Evolutionary conservation across 2,329 filamentous ascomycete species (phyloP).

Genomic region (Pseudogymnoascus sp.): DNA sequence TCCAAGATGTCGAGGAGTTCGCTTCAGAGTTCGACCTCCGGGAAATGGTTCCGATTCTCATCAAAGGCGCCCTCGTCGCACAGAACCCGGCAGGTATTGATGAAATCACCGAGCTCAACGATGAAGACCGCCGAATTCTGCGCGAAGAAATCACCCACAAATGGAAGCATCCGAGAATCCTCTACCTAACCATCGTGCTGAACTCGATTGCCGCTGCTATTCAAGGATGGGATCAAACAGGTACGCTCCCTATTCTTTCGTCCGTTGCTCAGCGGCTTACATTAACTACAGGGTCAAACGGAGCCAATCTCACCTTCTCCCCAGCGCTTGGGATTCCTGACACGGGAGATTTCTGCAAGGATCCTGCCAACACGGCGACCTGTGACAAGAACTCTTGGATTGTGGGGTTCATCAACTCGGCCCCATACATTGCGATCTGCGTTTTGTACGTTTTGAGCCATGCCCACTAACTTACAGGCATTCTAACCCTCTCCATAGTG

Average conservation of each 20-base stretch:
- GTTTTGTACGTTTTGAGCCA: slow-evolving; percentile 25
- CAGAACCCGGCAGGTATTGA: slow-evolving; percentile 21
- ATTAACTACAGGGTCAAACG: slow-evolving; percentile 39
- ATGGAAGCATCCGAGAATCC: slow-evolving; percentile 52
- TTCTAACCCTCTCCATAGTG: slow-evolving; percentile 36
- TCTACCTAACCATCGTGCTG: slow-evolving; percentile 58
- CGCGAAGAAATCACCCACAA: slow-evolving; percentile 53
- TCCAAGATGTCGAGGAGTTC: slow-evolving; percentile 49
- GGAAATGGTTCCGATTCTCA: slow-evolving; percentile 21
- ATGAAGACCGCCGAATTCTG: slow-evolving; percentile 29
- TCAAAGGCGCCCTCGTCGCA: slow-evolving; percentile 33
- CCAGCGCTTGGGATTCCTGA: slow-evolving; percentile 29
- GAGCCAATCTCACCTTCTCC: slow-evolving; percentile 33
- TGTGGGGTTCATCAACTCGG: slow-evolving; percentile 49
- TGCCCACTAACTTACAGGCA: slow-evolving; percentile 10
- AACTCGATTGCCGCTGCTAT: slow-evolving; percentile 62
- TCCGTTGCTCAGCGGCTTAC: slow-evolving; percentile 43
- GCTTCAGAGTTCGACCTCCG: slow-evolving; percentile 48
- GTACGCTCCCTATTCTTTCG: slow-evolving; percentile 34
- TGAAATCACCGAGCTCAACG: slow-evolving; percentile 21
- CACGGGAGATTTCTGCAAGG: slow-evolving; percentile 11
- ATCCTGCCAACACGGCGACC: slow-evolving; percentile 6
- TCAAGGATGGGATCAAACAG: slow-evolving; percentile 34
- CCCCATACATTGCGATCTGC: slow-evolving; percentile 41
- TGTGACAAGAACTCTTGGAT: slow-evolving; percentile 34